These are phyloP conservation scores for Vitellaria paradoxa DNA, from an alignment of 179 eudicot species.

Conservation along the genomic window DNA sequence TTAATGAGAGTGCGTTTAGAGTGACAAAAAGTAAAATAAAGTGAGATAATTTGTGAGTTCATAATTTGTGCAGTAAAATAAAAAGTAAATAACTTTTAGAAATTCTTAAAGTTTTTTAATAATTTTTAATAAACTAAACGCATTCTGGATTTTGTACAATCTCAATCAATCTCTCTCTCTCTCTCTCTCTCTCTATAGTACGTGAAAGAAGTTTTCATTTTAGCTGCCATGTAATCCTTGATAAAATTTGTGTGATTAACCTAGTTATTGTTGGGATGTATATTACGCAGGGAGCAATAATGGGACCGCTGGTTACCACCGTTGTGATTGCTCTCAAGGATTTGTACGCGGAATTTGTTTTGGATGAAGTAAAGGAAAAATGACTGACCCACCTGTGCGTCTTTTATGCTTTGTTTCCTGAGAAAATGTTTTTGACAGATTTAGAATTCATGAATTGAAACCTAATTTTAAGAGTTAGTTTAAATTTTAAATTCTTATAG, in stretches of 20 bases:
- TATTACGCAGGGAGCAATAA: constrained; percentile 87
- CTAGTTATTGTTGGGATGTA: constrained; percentile 18
- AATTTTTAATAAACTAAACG: no score
- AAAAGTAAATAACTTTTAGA: no score
- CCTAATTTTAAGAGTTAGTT: no score
- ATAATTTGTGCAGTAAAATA: no score
- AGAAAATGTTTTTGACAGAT: not conserved
- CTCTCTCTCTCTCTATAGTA: not conserved
- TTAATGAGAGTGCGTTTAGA: no score
- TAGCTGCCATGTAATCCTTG: not conserved
- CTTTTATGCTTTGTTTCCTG: constrained; percentile 4
- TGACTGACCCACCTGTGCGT: constrained; percentile 4
- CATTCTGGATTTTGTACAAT: not conserved
- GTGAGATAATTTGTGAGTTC: no score
- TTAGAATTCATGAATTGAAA: no score
- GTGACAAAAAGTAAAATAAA: no score
- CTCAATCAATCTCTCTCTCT: no score
- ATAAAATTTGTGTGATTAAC: not conserved
- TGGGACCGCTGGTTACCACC: constrained; percentile 92
- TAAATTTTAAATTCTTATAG: no score
- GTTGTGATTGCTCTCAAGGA: constrained; percentile 90
- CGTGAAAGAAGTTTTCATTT: not conserved
- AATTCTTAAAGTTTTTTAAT: no score
- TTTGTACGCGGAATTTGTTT: constrained; percentile 80
- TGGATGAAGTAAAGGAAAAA: constrained; percentile 58